These are phyloP conservation scores for Nakazawaea ambrosiae DNA, from an alignment of 805 yeast genomes.

Conservation along the genomic window DNA sequence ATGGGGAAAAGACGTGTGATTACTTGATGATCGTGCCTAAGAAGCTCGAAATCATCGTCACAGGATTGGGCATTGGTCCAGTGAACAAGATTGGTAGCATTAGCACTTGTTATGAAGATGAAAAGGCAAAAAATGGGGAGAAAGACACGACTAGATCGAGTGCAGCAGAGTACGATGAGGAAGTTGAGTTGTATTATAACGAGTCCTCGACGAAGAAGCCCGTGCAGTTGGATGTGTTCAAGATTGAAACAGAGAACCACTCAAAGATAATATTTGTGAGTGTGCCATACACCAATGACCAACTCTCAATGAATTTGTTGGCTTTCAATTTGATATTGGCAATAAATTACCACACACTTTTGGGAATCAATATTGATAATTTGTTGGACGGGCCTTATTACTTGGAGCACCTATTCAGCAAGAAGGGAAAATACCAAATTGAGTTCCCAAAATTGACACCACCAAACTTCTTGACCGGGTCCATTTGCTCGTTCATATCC, in stretches of 20 bases:
- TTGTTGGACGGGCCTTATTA: too few relatives aligned
- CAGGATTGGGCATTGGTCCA: slow-evolving; percentile 18
- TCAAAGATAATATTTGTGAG: background rate
- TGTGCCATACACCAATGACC: slow-evolving; percentile 1
- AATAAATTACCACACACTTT: background rate
- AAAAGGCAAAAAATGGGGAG: slow-evolving; percentile 2
- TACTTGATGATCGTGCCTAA: slow-evolving; percentile 26
- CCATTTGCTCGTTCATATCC: slow-evolving; percentile 32
- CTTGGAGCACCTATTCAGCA: too few relatives aligned
- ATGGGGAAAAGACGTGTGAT: slow-evolving; percentile 10
- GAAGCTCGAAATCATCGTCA: slow-evolving; percentile 18
- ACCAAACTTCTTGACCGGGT: slow-evolving; percentile 42
- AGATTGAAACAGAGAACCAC: background rate
- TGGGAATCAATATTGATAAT: slow-evolving; percentile 6
- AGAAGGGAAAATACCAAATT: too few relatives aligned
- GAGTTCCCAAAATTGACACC: slow-evolving; percentile 38
- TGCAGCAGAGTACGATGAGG: slow-evolving; percentile 31
- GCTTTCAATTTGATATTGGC: slow-evolving; percentile 1
- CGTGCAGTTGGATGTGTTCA: background rate
- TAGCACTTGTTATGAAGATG: too few relatives aligned
- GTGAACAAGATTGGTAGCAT: too few relatives aligned
- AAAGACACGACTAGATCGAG: background rate
- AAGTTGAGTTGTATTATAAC: slow-evolving; percentile 37
- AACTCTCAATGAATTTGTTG: background rate
- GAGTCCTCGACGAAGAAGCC: slow-evolving; percentile 14